phyloP scores from a whole-genome alignment of 495 filamentous ascomycete genomes.

The Penicillium dipodomyicola region DNA sequence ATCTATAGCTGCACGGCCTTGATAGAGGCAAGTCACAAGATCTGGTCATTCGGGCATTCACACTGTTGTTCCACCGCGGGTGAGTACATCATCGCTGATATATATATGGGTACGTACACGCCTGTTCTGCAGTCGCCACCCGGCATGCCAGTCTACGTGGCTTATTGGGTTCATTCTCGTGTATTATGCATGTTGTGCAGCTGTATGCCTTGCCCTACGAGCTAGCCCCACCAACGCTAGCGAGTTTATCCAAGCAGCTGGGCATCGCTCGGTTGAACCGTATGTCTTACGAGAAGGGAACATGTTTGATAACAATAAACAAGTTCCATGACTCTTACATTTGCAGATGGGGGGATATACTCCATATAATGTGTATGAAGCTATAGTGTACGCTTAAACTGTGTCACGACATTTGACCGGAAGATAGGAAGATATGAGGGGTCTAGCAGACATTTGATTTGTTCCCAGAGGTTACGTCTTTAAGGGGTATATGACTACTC shows the following conservation, averaged over 20 bases:
- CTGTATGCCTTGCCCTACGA: not conserved
- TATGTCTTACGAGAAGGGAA: not conserved
- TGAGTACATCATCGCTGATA: not conserved
- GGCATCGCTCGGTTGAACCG: not conserved
- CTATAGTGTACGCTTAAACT: not conserved
- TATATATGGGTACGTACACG: not conserved
- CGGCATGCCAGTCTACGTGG: not conserved
- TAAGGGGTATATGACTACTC: not conserved
- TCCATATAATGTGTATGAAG: not conserved
- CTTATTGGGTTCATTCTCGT: not conserved
- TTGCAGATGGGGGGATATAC: not conserved
- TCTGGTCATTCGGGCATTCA: too few species aligned
- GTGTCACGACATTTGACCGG: not conserved
- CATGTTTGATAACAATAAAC: not conserved
- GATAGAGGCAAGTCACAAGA: not conserved
- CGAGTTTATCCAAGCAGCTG: not conserved
- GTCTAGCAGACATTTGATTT: not conserved
- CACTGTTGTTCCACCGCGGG: too few species aligned
- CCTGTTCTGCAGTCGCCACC: not conserved
- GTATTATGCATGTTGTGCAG: not conserved
- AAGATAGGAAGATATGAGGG: not conserved
- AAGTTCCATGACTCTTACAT: not conserved
- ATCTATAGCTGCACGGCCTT: not conserved
- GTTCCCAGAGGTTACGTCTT: not conserved
- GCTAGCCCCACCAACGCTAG: not conserved